A percentile compares a stretch with the other conserved stretches of the same genome.
These are phyloP conservation scores for Pseudoturritis turrita DNA, from an alignment of 345 rosid species.

Conservation along the genomic window DNA sequence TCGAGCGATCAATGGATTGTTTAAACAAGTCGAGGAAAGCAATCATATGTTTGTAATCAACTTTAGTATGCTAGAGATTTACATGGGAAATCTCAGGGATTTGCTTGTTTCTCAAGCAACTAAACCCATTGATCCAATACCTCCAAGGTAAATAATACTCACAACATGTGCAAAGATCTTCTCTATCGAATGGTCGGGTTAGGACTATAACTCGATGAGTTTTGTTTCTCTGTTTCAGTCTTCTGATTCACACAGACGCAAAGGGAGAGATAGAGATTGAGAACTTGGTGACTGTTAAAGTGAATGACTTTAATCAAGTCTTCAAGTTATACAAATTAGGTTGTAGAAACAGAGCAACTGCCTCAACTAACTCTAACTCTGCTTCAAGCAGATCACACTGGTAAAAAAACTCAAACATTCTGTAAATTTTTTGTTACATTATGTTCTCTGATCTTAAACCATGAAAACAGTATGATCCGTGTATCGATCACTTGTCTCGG, in stretches of 20 bases:
- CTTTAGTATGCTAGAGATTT: slow-evolving; percentile 88
- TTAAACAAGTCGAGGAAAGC: slow-evolving; percentile 53
- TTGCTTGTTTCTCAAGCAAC: slow-evolving; percentile 54
- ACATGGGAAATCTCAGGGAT: slow-evolving; percentile 77
- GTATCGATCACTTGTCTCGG: slow-evolving; percentile 49
- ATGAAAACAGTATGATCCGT: slow-evolving; percentile 60
- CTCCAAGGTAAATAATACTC: slow-evolving; percentile 51
- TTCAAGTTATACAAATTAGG: slow-evolving; percentile 65
- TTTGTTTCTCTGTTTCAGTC: slow-evolving; percentile 44
- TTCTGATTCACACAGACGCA: slow-evolving; percentile 53
- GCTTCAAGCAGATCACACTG: slow-evolving; percentile 83
- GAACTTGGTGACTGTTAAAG: slow-evolving; percentile 55
- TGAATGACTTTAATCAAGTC: slow-evolving; percentile 58
- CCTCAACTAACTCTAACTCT: slow-evolving; percentile 65
- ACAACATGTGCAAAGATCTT: slow-evolving; percentile 11
- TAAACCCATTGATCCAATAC: slow-evolving; percentile 43
- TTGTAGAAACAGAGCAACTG: slow-evolving; percentile 73
- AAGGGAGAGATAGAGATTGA: slow-evolving; percentile 60
- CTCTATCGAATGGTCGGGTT: neutral
- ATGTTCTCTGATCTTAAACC: neutral
- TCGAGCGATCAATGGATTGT: slow-evolving; percentile 48
- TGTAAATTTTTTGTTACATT: neutral
- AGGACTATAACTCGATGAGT: neutral
- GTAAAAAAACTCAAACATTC: slow-evolving; percentile 35
- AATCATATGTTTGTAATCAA: slow-evolving; percentile 46